phyloP scores from a whole-genome alignment of 192 early-diverging fungal genomes.

The Coemansia sp. region DNA sequence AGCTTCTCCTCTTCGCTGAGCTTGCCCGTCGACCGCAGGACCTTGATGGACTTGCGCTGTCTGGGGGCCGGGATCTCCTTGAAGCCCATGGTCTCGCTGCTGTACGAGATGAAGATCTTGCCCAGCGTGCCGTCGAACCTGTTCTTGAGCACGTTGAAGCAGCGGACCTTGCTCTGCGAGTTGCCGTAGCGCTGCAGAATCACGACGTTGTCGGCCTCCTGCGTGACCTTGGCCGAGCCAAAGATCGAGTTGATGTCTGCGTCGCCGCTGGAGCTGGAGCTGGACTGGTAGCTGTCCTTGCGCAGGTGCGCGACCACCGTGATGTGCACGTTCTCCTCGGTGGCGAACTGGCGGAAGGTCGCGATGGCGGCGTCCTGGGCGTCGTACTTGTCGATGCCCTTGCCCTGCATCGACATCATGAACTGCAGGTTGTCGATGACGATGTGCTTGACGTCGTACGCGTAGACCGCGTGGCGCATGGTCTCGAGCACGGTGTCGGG shows the following conservation, averaged over 20 bases:
- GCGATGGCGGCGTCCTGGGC: constrained; percentile 65
- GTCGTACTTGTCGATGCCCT: constrained; percentile 62
- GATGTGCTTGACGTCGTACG: constrained; percentile 68
- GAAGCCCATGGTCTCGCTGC: constrained; percentile 32
- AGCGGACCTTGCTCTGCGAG: constrained; percentile 42
- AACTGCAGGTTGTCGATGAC: constrained; percentile 76
- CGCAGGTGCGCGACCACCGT: constrained; percentile 69
- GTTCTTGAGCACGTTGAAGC: constrained; percentile 66
- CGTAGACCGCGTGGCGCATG: constrained; percentile 65
- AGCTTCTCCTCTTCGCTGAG: constrained; percentile 37
- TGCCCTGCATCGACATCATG: constrained; percentile 66
- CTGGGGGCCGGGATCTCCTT: constrained; percentile 43
- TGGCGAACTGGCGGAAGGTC: constrained; percentile 63
- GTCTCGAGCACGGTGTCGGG: constrained; percentile 63
- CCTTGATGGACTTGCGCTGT: constrained; percentile 33
- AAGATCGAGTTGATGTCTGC: constrained; percentile 69
- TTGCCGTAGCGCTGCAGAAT: constrained; percentile 58
- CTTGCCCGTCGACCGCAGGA: constrained; percentile 19
- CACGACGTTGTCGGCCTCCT: constrained; percentile 75
- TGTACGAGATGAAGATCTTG: constrained; percentile 53
- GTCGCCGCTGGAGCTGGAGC: constrained; percentile 27
- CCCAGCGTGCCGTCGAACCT: constrained; percentile 69
- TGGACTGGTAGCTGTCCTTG: constrained; percentile 51
- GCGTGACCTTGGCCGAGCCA: constrained; percentile 71
- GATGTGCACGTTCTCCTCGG: constrained; percentile 66